Base-by-base conservation (phyloP, 371 early-diverging fungal species). In the Mucor lusitanicus region DNA sequence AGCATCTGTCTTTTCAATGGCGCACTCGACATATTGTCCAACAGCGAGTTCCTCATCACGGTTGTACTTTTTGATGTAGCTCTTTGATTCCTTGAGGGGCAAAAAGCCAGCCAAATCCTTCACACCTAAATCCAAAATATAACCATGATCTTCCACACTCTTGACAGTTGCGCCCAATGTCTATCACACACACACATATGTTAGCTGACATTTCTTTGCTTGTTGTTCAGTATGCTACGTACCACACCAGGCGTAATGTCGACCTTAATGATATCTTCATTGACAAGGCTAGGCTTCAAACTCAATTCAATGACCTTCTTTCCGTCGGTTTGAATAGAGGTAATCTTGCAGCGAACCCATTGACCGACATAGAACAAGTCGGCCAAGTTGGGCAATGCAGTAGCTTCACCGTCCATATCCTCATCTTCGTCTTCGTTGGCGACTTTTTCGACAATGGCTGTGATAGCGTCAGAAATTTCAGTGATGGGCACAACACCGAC, bases 141-240 rank as follows among this genome's bases (percentile, higher is more conserved):
- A 92, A 40, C 95, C 95, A 67, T 91, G 94, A 78, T 94, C 95
- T 75, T 95, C 94, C 13, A 88, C 84, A 65, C 88, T 88, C 58
- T 79, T 65, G 8, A 94, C 85, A n/a, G 86, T 71, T 12, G 87
- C 92, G 19, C 85, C 69, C 37, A 94, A 64, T 17, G 82, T 69
- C 90, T 90, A 75, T 56, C 35, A 46, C 3, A 19, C 9, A 46
- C n/a, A 6, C 40, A 46, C 7, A 46, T 64, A 61, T 7, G 28
- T 19, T 13, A 25, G 37, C 37, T 12, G 12, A 35, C 37, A 12
- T 35, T 12, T 21, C 4, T 9, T 30, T 33, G 37, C 37, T 35
- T 35, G 23, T 6, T 5, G 27, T 12, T 53, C 13, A 27, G 21
- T 42, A 23, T 19, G 44, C 23, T 25, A 55, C 79, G 63, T 87